Base-by-base conservation (phyloP, 352 stramenopile genomes). In the Globisporangium paddicum region DNA sequence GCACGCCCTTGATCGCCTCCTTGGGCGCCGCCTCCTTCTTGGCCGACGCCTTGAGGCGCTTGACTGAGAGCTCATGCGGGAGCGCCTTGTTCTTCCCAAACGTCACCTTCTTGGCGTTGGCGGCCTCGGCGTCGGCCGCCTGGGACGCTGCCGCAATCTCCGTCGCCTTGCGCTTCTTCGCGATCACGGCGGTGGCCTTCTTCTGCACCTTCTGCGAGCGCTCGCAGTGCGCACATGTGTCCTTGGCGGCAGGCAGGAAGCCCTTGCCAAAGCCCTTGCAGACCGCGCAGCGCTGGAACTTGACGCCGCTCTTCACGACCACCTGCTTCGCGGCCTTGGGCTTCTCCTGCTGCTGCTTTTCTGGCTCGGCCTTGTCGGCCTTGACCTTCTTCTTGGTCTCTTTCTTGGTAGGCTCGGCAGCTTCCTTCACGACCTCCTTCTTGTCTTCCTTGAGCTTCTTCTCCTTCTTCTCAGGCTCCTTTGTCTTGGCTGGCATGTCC, bases 71-170 rank as follows among this genome's bases (percentile, higher is more conserved):
- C 37, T 84, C 78, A 54, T 95, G 82, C 19, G 72, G 70, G 18
- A 95, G 69, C 41, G 81, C 75, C 58, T 90, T 90, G 69, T 86
- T 91, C 75, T 90, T 95, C 49, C 85, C 85, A 58, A 95, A 95
- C 42, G 82, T 91, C 66, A 95, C 85, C 51, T 90, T 91, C 68
- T 90, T 93, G 40, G 66, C 67, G 23, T 63, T 55, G 30, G 71
- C 68, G 0, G 57, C 60, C 35, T 77, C 65, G 48, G 66, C 60
- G 23, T 69, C 71, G n/a, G 60, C 54, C 14, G 67, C 64, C 13
- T 67, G 63, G 16, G 58, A 59, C 16, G 75, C 64, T 0, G 62
- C 67, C 11, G 83, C 74, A 18, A 76, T 50, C 45, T 63, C 71
- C 28, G 69, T 64, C 0, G 76, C 77, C 62, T 89, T 89, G 55